phyloP scores from a whole-genome alignment of 2,329 filamentous ascomycete genomes.

The Curvularia hawaiiensis region DNA sequence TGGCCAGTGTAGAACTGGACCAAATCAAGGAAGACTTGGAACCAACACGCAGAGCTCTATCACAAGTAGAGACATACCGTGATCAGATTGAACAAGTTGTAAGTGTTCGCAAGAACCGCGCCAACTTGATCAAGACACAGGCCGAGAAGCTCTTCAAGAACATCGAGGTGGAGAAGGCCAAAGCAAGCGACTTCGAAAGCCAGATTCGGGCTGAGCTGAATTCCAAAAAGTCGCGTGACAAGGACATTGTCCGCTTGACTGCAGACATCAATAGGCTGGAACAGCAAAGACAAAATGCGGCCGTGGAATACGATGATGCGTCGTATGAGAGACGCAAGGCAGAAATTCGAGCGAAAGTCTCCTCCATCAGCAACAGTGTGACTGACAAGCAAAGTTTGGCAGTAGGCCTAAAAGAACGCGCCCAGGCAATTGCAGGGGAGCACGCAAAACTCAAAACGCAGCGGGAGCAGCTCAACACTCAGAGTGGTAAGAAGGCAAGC shows the following conservation, averaged over 20 bases:
- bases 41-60: constrained; percentile 72
- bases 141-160: constrained; percentile 52
- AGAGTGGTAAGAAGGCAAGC: constrained; percentile 51
- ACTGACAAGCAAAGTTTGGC: constrained; percentile 51
- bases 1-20: constrained; percentile 62
- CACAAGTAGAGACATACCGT: constrained; percentile 71
- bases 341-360: constrained; percentile 57
- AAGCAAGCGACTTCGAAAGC: constrained; percentile 52
- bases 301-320: constrained; percentile 69
- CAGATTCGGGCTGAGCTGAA: constrained; percentile 48
- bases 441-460: constrained; percentile 32
- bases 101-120: constrained; percentile 57
- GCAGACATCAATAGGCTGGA: constrained; percentile 67
- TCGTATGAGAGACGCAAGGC: constrained; percentile 75
- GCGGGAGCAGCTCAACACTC: constrained; percentile 32
- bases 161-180: constrained; percentile 43
- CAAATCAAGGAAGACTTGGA: constrained; percentile 65
- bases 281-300: constrained; percentile 64
- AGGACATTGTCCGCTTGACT: constrained; percentile 39
- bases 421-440: constrained; percentile 25
- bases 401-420: constrained; percentile 24
- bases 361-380: constrained; percentile 56
- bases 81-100: constrained; percentile 62
- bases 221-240: constrained; percentile 48
- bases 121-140: constrained; percentile 61